Evolutionary conservation across 2,329 filamentous ascomycete species (phyloP).

Genomic region (Diaporthe sp.): DNA sequence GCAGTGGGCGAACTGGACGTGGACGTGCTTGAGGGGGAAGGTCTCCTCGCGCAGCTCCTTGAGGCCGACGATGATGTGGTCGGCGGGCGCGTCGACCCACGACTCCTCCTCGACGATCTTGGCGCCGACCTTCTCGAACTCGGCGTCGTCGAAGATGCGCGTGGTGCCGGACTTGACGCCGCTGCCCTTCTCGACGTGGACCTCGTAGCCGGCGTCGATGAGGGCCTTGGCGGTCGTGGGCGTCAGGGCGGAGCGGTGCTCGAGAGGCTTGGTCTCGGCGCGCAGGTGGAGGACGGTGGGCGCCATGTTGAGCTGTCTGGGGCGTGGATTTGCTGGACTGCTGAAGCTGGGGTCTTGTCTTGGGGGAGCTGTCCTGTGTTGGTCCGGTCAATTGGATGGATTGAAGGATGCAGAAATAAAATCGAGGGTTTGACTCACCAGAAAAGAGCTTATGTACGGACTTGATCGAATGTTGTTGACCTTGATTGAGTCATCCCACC

Average conservation of each 20-base stretch:
- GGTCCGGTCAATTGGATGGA: constrained; percentile 32
- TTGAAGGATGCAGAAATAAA: background rate
- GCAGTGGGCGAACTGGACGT: constrained; percentile 81
- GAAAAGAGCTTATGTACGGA: constrained; percentile 9
- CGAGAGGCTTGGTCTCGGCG: constrained; percentile 71
- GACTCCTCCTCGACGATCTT: constrained; percentile 75
- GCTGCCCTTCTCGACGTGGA: constrained; percentile 72
- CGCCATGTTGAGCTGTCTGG: constrained; percentile 46
- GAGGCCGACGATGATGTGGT: constrained; percentile 80
- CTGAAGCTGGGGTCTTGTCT: background rate
- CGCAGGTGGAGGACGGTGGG: constrained; percentile 65
- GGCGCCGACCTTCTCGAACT: constrained; percentile 75
- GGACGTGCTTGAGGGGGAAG: constrained; percentile 79
- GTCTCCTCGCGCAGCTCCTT: constrained; percentile 84
- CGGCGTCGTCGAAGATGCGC: constrained; percentile 74
- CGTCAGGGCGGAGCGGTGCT: constrained; percentile 67
- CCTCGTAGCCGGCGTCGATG: constrained; percentile 77
- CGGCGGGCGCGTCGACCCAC: constrained; percentile 77
- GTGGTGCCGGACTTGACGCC: constrained; percentile 61
- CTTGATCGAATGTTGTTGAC: constrained; percentile 28
- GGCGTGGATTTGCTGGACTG: background rate
- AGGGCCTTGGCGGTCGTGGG: constrained; percentile 63
- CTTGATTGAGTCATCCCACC: constrained; percentile 23
- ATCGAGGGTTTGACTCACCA: constrained; percentile 22
- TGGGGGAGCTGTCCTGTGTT: background rate